Conservation (phyloP, 805 yeast species). For the Tetrapisispora namnaoensis region DNA sequence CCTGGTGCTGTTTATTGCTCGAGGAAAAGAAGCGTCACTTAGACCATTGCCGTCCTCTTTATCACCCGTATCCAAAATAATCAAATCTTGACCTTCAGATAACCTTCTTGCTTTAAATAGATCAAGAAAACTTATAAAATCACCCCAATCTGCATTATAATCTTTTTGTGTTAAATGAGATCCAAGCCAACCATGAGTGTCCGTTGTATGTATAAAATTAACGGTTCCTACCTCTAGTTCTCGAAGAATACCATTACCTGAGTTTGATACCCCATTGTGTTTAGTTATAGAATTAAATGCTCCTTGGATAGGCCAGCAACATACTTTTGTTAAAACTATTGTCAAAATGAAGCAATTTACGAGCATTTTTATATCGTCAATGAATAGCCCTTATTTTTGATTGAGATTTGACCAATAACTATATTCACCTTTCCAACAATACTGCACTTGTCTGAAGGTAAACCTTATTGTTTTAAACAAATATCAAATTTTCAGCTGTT, state of each 20-base stretch:
- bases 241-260: slow-evolving; percentile 22
- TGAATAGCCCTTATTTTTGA: no score
- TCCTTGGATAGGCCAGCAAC: neutral
- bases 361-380: no score
- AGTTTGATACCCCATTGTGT: neutral
- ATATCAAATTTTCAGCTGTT: no score
- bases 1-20: slow-evolving; percentile 53
- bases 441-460: no score
- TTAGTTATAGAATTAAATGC: neutral
- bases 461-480: no score
- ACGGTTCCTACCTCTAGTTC: slow-evolving; percentile 59
- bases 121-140: slow-evolving; percentile 58
- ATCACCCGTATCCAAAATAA: slow-evolving; percentile 84
- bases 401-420: no score
- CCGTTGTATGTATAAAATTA: slow-evolving; percentile 89
- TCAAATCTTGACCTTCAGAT: slow-evolving; percentile 43
- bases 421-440: no score
- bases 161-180: slow-evolving; percentile 76
- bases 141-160: slow-evolving; percentile 89
- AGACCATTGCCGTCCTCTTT: slow-evolving; percentile 92
- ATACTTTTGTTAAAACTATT: neutral
- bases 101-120: slow-evolving; percentile 35
- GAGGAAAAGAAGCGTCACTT: slow-evolving; percentile 66
- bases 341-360: neutral
- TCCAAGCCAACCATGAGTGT: slow-evolving; percentile 94